Conservation (phyloP, 371 early-diverging fungal genomes). For the Rhizopus stolonifer region DNA sequence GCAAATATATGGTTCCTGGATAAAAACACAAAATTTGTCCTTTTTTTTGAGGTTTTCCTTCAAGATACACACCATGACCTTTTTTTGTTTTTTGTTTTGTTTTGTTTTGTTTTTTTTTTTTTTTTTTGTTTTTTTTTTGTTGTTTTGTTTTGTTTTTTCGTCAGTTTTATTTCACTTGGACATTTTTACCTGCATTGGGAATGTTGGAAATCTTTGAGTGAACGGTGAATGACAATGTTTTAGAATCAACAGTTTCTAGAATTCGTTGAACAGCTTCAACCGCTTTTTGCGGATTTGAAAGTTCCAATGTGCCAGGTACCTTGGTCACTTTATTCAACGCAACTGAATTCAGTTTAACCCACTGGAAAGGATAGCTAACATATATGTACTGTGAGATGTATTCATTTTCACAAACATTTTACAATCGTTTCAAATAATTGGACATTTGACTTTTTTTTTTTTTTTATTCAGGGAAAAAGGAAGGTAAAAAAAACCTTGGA, state of each 20-base stretch:
- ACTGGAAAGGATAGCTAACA: slow-evolving; percentile 20
- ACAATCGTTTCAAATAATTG: slow-evolving; percentile 22
- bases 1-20: slow-evolving; percentile 52
- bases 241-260: slow-evolving; percentile 2
- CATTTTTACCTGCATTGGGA: slow-evolving; percentile 26
- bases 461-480: not conserved
- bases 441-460: slow-evolving; percentile 7
- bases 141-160: too few species aligned
- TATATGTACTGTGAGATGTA: not conserved
- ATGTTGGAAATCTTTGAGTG: slow-evolving; percentile 14
- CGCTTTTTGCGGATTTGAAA: not conserved
- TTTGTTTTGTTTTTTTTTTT: not conserved
- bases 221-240: slow-evolving; percentile 8
- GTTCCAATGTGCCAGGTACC: not conserved
- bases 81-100: not conserved
- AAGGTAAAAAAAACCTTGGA: too few species aligned
- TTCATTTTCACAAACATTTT: not conserved
- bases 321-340: not conserved
- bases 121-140: too few species aligned
- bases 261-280: slow-evolving; percentile 9
- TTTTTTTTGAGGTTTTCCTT: slow-evolving; percentile 17
- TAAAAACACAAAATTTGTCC: slow-evolving; percentile 34
- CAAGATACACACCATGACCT: slow-evolving; percentile 30
- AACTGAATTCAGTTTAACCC: slow-evolving; percentile 3
- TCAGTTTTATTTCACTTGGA: too few species aligned